Evolutionary conservation across 192 early-diverging fungal species (phyloP).

Genomic region (Podila epigama): DNA sequence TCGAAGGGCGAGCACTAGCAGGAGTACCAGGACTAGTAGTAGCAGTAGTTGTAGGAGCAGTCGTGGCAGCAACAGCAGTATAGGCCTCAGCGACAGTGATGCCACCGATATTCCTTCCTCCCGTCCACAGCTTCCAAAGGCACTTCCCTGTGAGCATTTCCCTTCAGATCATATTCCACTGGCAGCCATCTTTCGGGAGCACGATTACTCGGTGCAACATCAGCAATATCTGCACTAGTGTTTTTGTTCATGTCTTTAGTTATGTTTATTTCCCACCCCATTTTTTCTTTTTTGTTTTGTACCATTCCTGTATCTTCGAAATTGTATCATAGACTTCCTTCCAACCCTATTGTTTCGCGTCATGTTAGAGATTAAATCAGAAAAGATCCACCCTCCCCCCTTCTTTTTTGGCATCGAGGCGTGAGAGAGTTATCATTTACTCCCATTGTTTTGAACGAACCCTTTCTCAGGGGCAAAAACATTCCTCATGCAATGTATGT

Average conservation of each 20-base stretch:
- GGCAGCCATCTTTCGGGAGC: slow-evolving; percentile 37
- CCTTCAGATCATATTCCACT: slow-evolving; percentile 45
- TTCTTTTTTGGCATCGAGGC: too few species aligned
- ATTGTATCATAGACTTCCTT: background rate
- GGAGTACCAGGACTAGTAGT: too few species aligned
- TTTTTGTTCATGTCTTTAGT: background rate
- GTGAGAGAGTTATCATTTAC: too few species aligned
- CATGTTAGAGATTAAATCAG: too few species aligned
- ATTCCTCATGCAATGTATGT: background rate
- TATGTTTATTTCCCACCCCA: too few species aligned
- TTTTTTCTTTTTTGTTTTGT: background rate
- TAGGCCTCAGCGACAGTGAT: background rate
- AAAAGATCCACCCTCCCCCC: background rate
- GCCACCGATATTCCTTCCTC: background rate
- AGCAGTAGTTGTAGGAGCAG: too few species aligned
- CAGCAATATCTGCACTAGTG: background rate
- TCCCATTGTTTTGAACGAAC: background rate
- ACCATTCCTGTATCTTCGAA: background rate
- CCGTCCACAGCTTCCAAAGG: slow-evolving; percentile 19
- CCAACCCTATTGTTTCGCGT: background rate
- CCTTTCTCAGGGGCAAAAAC: background rate
- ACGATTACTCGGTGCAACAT: slow-evolving; percentile 8
- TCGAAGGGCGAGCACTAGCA: background rate
- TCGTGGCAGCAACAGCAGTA: too few species aligned
- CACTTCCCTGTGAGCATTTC: slow-evolving; percentile 36